Evolutionary conservation across 2,329 filamentous ascomycete genomes (phyloP).

Genomic region (Rhinocladiella mackenziei): DNA sequence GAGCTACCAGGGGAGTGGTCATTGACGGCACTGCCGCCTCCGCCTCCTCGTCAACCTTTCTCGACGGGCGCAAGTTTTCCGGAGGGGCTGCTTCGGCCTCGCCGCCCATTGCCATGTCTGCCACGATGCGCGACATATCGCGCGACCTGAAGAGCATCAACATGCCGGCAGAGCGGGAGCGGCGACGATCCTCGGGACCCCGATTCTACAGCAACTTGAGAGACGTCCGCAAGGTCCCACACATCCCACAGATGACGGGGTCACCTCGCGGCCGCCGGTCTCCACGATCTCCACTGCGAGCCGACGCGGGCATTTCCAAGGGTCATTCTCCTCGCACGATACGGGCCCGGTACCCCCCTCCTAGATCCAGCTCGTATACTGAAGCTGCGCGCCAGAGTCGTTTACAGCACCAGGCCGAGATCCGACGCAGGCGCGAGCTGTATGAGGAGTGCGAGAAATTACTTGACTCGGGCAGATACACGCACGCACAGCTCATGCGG

Average conservation of each 20-base stretch:
- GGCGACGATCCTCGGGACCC: neutral
- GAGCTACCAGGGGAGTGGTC: neutral
- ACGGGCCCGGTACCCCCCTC: neutral
- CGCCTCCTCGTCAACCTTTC: neutral
- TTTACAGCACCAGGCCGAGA: neutral
- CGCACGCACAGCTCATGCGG: neutral
- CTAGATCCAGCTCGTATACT: too few species aligned
- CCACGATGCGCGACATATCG: constrained; percentile 6
- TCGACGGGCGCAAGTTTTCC: too few species aligned
- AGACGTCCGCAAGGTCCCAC: constrained; percentile 8
- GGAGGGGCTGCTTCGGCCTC: too few species aligned
- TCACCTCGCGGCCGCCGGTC: neutral
- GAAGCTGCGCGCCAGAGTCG: too few species aligned
- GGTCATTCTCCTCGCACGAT: neutral
- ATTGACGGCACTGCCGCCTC: neutral
- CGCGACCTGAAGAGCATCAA: constrained; percentile 12
- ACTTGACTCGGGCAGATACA: constrained; percentile 5
- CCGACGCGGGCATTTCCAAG: constrained; percentile 7
- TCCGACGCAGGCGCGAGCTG: constrained; percentile 1
- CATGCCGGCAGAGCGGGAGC: constrained; percentile 7
- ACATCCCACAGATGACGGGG: constrained; percentile 1
- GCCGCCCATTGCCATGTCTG: constrained; percentile 11
- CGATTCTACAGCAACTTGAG: constrained; percentile 4
- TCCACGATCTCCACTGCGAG: neutral
- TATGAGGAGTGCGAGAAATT: constrained; percentile 6